These are phyloP conservation scores for Talaromyces albobiverticillius DNA, from an alignment of 2,329 filamentous ascomycete genomes.

Conservation along the genomic window DNA sequence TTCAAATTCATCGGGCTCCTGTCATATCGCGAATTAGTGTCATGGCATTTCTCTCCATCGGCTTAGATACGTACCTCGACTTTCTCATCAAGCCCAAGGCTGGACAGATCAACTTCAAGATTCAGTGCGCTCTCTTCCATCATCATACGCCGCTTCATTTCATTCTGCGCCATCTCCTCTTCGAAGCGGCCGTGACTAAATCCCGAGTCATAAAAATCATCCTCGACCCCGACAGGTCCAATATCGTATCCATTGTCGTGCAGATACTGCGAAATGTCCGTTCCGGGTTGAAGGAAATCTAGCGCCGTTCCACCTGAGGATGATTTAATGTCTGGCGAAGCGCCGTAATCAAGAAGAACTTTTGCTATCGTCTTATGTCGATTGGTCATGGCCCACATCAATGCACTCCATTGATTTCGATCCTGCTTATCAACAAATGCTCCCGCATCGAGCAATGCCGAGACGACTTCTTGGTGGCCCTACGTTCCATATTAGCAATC, in stretches of 20 bases:
- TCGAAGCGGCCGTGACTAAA: constrained; percentile 93
- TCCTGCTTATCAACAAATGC: constrained; percentile 91
- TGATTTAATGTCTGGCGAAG: constrained; percentile 93
- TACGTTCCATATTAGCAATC: constrained; percentile 31
- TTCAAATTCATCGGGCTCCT: constrained; percentile 71
- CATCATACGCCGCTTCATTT: constrained; percentile 86
- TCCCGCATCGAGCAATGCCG: constrained; percentile 77
- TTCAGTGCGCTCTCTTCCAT: constrained; percentile 99
- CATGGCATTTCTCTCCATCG: background rate
- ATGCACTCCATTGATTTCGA: constrained; percentile 91
- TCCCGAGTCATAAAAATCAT: constrained; percentile 92
- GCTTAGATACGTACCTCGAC: constrained; percentile 65
- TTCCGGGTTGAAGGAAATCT: constrained; percentile 92
- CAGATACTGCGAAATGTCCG: constrained; percentile 93
- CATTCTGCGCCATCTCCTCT: constrained; percentile 94
- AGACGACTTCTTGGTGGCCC: constrained; percentile 87
- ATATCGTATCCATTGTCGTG: constrained; percentile 86
- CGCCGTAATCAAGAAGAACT: constrained; percentile 83
- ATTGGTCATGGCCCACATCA: constrained; percentile 99
- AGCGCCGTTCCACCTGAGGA: constrained; percentile 90
- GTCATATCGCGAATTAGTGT: background rate
- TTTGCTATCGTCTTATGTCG: constrained; percentile 95
- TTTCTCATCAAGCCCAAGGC: constrained; percentile 91
- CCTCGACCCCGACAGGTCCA: constrained; percentile 44
- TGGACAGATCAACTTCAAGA: constrained; percentile 91